A percentile compares a stretch with the other conserved stretches of the same genome.
These are phyloP conservation scores for Pichia paraexigua DNA, from an alignment of 805 yeast genomes.

Conservation along the genomic window DNA sequence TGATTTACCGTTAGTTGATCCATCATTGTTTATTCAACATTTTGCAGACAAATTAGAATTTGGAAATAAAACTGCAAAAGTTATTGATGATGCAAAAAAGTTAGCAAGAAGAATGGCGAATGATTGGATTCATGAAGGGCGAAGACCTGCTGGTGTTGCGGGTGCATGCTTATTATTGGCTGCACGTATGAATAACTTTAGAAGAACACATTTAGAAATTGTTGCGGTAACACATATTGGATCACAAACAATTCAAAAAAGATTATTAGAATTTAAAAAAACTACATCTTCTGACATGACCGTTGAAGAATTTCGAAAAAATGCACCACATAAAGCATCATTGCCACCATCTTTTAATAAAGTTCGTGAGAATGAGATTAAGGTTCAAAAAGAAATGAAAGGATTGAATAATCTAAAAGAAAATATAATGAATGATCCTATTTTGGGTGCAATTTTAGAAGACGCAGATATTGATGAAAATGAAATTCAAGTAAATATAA, in stretches of 20 bases:
- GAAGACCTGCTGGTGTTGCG: constrained; percentile 97
- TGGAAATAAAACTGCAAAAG: constrained; percentile 64
- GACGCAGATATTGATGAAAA: constrained; percentile 39
- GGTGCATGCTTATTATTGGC: constrained; percentile 94
- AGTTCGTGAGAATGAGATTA: constrained; percentile 45
- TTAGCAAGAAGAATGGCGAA: constrained; percentile 85
- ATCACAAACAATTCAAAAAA: constrained; percentile 82
- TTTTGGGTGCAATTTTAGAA: constrained; percentile 35
- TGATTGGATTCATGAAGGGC: constrained; percentile 95
- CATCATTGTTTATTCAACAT: constrained; percentile 87
- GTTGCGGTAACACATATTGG: constrained; percentile 95
- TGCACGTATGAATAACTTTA: constrained; percentile 91
- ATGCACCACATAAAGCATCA: constrained; percentile 35
- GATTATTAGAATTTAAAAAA: constrained; percentile 78
- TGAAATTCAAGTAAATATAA: constrained; percentile 32
- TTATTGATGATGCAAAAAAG: constrained; percentile 78
- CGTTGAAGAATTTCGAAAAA: constrained; percentile 59
- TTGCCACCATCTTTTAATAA: constrained; percentile 79
- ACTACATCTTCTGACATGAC: constrained; percentile 71
- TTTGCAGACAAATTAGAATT: constrained; percentile 84
- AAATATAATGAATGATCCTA: constrained; percentile 34
- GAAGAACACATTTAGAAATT: constrained; percentile 87
- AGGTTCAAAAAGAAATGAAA: constrained; percentile 20
- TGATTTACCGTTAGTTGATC: constrained; percentile 82
- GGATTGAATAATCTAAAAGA: constrained; percentile 34